Conservation (phyloP, 2,329 filamentous ascomycete species). For the Monosporascus cannonballus region DNA sequence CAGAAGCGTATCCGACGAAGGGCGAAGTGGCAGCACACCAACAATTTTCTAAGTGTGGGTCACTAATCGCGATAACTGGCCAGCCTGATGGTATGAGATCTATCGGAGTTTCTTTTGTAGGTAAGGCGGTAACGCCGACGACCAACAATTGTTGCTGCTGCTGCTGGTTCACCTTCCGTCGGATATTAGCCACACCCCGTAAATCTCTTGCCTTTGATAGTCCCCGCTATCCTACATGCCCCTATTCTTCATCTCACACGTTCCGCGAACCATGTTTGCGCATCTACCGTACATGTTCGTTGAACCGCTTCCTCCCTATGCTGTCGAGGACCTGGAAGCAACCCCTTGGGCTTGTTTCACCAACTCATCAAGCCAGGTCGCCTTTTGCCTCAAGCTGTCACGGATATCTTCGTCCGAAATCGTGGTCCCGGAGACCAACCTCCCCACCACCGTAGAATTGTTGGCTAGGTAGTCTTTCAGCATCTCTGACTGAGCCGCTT, state of each 20-base stretch:
- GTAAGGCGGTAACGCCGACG: too few relatives aligned
- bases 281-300: background rate
- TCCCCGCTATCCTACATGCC: background rate
- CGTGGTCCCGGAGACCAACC: background rate
- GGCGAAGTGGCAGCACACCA: too few relatives aligned
- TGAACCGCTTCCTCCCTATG: background rate
- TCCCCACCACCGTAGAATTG: background rate
- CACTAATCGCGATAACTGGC: too few relatives aligned
- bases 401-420: background rate
- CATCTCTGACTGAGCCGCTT: background rate
- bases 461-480: background rate
- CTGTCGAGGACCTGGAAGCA: background rate
- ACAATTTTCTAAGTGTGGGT: too few relatives aligned
- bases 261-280: background rate
- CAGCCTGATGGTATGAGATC: too few relatives aligned
- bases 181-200: background rate
- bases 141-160: too few relatives aligned
- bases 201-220: background rate
- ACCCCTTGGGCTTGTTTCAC: background rate
- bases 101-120: too few relatives aligned
- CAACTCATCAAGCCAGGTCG: background rate
- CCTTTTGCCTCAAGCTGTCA: background rate
- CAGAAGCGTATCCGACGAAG: background rate
- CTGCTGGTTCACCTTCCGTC: too few relatives aligned
- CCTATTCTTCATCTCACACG: background rate